Conservation (phyloP, 306 rosid genomes). For the Cicer yamashitae region DNA sequence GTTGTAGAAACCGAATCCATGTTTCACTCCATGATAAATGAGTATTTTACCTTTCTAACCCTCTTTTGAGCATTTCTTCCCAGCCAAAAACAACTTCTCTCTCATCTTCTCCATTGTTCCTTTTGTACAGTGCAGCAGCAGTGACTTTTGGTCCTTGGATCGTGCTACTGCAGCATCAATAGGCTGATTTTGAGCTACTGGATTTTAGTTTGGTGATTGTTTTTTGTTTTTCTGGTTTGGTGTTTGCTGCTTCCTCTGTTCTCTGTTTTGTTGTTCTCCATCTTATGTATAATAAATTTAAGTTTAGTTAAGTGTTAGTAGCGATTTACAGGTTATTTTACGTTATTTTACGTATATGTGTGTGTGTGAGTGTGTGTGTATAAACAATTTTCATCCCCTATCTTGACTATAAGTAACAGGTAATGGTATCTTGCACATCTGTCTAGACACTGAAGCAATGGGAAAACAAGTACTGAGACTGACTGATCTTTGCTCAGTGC, state of each 20-base stretch:
- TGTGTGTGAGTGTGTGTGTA: too few species aligned
- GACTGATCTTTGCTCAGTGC: background rate
- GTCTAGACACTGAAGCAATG: background rate
- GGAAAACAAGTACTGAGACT: slow-evolving; percentile 22
- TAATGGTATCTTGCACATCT: background rate
- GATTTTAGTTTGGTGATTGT: too few species aligned
- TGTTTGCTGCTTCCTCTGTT: background rate
- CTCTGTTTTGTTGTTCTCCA: background rate
- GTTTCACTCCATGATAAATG: background rate
- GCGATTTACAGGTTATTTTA: background rate
- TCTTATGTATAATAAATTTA: background rate
- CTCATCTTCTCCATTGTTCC: too few species aligned
- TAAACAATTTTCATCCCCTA: background rate
- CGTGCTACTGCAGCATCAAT: too few species aligned
- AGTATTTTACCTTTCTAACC: background rate
- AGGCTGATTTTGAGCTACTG: too few species aligned
- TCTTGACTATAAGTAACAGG: background rate
- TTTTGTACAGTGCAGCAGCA: too few species aligned
- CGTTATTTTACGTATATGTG: background rate
- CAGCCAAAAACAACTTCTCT: background rate
- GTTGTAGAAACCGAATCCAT: background rate
- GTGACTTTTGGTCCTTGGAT: too few species aligned
- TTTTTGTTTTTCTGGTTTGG: too few species aligned
- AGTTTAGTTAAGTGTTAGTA: background rate
- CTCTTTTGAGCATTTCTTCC: background rate